Percentiles rank a stretch among this genome's conserved stretches.
Conservation (phyloP, 176 grass and related monocot genomes). For the Musa beccarii region DNA sequence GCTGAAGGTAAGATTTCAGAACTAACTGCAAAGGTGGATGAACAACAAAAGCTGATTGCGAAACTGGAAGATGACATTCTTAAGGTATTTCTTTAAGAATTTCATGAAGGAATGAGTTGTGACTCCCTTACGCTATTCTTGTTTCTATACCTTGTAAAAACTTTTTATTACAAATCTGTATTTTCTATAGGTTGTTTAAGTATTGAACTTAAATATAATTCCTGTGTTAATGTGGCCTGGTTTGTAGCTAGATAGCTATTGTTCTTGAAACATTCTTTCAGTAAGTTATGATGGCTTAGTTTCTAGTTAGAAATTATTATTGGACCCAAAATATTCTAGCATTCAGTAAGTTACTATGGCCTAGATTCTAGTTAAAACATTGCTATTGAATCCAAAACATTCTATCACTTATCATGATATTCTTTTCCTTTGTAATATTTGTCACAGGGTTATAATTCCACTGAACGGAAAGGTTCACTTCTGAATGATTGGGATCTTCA, state of each 20-base stretch:
- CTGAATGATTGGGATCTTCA: conserved; percentile 96
- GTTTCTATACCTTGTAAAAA: not conserved
- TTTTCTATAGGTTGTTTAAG: not conserved
- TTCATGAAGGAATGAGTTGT: conserved; percentile 21
- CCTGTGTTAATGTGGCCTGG: not conserved
- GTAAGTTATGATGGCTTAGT: no score
- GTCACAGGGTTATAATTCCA: conserved; percentile 74
- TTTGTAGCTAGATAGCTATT: no score
- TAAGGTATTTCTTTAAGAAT: conserved; percentile 46
- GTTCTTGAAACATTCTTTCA: no score
- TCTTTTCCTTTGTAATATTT: not conserved
- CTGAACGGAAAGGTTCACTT: conserved; percentile 59
- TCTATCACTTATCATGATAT: not conserved
- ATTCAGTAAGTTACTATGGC: no score
- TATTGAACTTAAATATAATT: not conserved
- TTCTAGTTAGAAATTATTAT: no score
- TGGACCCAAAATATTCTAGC: no score
- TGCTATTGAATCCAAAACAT: not conserved
- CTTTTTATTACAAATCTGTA: not conserved
- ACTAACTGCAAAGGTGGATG: conserved; percentile 71
- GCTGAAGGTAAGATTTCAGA: conserved; percentile 67
- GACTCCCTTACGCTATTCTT: conserved; percentile 4
- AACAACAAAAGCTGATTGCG: conserved; percentile 86
- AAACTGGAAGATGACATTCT: conserved; percentile 98
- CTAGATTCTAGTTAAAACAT: no score